Conservation (phyloP, 805 yeast genomes). For the Starmerella geochares region DNA sequence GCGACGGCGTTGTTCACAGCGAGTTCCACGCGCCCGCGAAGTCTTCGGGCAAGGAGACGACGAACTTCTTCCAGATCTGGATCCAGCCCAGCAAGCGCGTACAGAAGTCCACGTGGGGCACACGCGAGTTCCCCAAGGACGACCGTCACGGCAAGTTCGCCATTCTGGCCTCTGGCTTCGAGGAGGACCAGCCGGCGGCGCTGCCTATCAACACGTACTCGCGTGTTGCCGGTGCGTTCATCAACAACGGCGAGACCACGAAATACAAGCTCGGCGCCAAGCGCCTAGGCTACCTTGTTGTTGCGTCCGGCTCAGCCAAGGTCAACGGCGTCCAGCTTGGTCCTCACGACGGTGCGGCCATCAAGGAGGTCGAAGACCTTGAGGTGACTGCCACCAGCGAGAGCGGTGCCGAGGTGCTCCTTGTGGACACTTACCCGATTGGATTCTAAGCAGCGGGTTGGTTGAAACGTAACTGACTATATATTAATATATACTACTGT, state of each 20-base stretch:
- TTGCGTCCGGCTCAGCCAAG: slow-evolving; percentile 12
- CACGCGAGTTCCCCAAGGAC: slow-evolving; percentile 13
- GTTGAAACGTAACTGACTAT: not conserved
- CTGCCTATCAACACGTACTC: slow-evolving; percentile 18
- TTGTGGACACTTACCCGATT: slow-evolving; percentile 17
- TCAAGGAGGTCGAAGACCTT: slow-evolving; percentile 13
- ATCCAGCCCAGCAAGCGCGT: slow-evolving; percentile 16
- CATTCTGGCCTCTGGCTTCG: slow-evolving; percentile 17
- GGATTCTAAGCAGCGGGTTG: not conserved
- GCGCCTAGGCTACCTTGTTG: slow-evolving; percentile 20
- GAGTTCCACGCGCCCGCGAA: slow-evolving; percentile 16
- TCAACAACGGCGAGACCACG: slow-evolving; percentile 11
- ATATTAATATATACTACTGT: not conserved
- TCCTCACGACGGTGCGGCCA: slow-evolving; percentile 21
- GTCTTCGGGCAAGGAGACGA: not conserved
- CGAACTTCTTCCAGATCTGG: slow-evolving; percentile 17
- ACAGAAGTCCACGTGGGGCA: slow-evolving; percentile 14
- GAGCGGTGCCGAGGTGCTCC: slow-evolving; percentile 15
- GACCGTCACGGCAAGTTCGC: slow-evolving; percentile 12
- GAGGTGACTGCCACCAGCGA: slow-evolving; percentile 10
- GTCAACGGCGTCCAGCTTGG: slow-evolving; percentile 19
- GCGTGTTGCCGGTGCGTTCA: slow-evolving; percentile 17
- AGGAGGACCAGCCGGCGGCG: slow-evolving; percentile 17
- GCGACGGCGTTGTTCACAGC: slow-evolving; percentile 21
- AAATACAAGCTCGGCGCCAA: slow-evolving; percentile 15